These are phyloP conservation scores for Barnettozyma populi DNA, from an alignment of 805 yeast species.

Conservation along the genomic window DNA sequence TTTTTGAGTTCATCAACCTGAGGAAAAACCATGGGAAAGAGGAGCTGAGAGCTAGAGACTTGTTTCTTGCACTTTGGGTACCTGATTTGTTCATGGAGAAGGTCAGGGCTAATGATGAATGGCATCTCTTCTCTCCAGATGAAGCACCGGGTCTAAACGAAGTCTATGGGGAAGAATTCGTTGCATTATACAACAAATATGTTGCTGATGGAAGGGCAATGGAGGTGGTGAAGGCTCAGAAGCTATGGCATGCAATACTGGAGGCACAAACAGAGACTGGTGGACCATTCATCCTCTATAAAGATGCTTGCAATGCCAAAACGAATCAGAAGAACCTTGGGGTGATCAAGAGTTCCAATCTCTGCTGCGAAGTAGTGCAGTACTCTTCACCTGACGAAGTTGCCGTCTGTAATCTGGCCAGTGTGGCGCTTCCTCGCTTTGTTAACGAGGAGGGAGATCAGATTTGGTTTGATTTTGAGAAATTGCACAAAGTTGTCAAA, in stretches of 20 bases:
- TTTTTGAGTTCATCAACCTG: constrained; percentile 80
- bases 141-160: constrained; percentile 85
- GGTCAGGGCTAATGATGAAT: constrained; percentile 69
- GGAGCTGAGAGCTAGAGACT: constrained; percentile 88
- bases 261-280: constrained; percentile 97
- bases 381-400: constrained; percentile 87
- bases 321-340: constrained; percentile 93
- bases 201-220: constrained; percentile 65
- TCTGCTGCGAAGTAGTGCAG: constrained; percentile 93
- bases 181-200: constrained; percentile 60
- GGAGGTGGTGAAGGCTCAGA: constrained; percentile 78
- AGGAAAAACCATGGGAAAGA: constrained; percentile 95
- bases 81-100: constrained; percentile 93
- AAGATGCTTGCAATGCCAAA: constrained; percentile 85
- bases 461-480: constrained; percentile 61
- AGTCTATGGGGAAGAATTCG: constrained; percentile 81
- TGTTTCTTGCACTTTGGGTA: constrained; percentile 91
- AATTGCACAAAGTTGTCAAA: constrained; percentile 71
- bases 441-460: constrained; percentile 39
- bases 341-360: constrained; percentile 84
- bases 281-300: constrained; percentile 90
- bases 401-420: constrained; percentile 93
- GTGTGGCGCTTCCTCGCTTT: constrained; percentile 82
- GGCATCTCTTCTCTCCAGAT: constrained; percentile 90
- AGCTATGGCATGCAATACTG: constrained; percentile 82